These are phyloP conservation scores for Citrus mangshanensis DNA, from an alignment of 345 rosid genomes.

Conservation along the genomic window DNA sequence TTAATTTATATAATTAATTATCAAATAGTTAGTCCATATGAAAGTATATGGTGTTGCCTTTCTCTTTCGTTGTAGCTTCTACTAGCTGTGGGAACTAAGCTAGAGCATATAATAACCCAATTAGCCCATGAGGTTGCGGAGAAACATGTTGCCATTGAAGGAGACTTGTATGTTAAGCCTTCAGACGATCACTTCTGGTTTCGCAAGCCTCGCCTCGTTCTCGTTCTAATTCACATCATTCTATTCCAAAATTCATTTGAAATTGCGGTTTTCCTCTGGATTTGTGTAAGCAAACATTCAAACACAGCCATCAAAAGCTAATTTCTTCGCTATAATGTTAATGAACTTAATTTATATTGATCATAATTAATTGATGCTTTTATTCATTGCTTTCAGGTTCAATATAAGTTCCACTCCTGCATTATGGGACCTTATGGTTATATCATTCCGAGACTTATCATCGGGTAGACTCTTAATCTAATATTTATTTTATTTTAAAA, in stretches of 20 bases:
- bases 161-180: conserved; percentile 11
- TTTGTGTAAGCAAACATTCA: neutral
- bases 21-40: no score
- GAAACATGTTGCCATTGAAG: conserved; percentile 12
- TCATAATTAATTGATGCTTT: neutral
- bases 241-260: conserved; percentile 17
- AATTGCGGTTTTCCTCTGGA: conserved; percentile 17
- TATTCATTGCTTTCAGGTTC: neutral
- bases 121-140: conserved; percentile 12
- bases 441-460: conserved; percentile 3
- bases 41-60: no score
- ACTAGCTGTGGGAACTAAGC: conserved; percentile 10
- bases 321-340: neutral
- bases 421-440: conserved; percentile 4
- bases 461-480: conserved; percentile 2
- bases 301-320: neutral
- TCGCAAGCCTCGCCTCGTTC: neutral
- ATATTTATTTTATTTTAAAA: neutral
- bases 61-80: conserved; percentile 1
- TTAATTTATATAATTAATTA: no score
- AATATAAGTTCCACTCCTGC: conserved; percentile 5
- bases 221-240: conserved; percentile 5
- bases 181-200: conserved; percentile 22
- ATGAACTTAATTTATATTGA: neutral
- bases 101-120: conserved; percentile 15